Base-by-base conservation (phyloP, 176 grass and related monocot genomes). In the Saccharum spontaneum region DNA sequence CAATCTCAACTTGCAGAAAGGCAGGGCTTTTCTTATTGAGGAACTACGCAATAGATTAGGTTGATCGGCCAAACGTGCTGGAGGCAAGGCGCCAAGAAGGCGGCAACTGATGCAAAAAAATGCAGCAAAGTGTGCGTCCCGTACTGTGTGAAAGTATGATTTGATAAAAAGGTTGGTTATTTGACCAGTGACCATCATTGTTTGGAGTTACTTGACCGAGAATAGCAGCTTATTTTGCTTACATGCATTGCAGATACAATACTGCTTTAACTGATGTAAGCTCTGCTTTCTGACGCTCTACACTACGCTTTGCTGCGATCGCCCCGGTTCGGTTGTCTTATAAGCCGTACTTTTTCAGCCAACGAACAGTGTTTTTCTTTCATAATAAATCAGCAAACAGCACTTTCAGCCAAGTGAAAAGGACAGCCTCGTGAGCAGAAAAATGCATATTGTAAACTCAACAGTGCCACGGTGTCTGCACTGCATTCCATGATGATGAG, bases 201-300 rank as follows among this genome's bases (percentile, higher is more conserved):
- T 76, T 76, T 55, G 50, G 22, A 84, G 23, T 2, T 30, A 10
- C 3, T 39, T 82, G 67, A 72, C 73, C 38, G 12, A 30, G 10
- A 73, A 17, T 45, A 45, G n/a, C 69, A 28, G n/a, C 69, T 71
- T 11, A 40, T 20, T 15, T 17, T 39, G 38, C 38, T 39, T 39
- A 8, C 38, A 39, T 49, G 66, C 40, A 22, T 60, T 20, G 61
- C 6, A 61, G 36, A 37, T 68, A 67, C 8, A 48, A 28, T 36
- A 77, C 16, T 31, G 75, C 15, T 69, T 75, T 8, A 13, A 68
- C 17, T 82, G 37, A 69, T 60, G 62, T 43, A 76, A 80, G 63
- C 20, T 50, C 61, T 61, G 79, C 61, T 85, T 81, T 76, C 38
- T 81, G 50, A 55, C 69, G 71, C 24, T 75, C 45, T 69, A 8